Conservation (phyloP, 176 grass and related monocot genomes). For the Chloris gayana region DNA sequence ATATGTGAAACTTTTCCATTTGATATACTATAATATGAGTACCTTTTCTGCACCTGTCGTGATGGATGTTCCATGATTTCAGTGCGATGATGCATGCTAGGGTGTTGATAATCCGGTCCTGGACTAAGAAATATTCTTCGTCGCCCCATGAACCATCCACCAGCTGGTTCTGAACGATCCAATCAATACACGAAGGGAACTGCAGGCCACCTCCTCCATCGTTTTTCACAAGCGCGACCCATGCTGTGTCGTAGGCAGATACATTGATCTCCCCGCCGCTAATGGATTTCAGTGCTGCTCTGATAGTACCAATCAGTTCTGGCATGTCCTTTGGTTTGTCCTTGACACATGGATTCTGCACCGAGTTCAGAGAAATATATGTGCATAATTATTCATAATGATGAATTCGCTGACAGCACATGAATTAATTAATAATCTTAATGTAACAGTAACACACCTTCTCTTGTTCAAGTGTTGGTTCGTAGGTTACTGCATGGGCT, state of each 20-base stretch:
- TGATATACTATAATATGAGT: no score
- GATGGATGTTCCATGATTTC: background rate
- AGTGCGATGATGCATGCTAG: constrained; percentile 49
- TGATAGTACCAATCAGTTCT: constrained; percentile 24
- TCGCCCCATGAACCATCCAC: constrained; percentile 69
- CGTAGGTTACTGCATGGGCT: background rate
- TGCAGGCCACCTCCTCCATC: constrained; percentile 33
- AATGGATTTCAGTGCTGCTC: constrained; percentile 16
- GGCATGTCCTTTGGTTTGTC: background rate
- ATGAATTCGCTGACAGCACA: background rate
- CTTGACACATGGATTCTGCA: background rate
- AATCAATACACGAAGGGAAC: constrained; percentile 60
- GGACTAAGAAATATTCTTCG: constrained; percentile 33
- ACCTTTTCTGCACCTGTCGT: background rate
- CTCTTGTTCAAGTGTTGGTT: background rate
- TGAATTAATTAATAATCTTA: background rate
- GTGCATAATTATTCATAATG: background rate
- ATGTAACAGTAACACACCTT: background rate
- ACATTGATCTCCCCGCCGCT: constrained; percentile 48
- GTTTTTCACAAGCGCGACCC: constrained; percentile 52
- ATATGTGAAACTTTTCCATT: no score
- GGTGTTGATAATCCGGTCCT: constrained; percentile 72
- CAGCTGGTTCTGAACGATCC: constrained; percentile 63
- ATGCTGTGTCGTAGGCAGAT: constrained; percentile 75
- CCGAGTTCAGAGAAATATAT: background rate